Base-by-base conservation (phyloP, 176 grass and related monocot species). In the Oropetium thomaeum region DNA sequence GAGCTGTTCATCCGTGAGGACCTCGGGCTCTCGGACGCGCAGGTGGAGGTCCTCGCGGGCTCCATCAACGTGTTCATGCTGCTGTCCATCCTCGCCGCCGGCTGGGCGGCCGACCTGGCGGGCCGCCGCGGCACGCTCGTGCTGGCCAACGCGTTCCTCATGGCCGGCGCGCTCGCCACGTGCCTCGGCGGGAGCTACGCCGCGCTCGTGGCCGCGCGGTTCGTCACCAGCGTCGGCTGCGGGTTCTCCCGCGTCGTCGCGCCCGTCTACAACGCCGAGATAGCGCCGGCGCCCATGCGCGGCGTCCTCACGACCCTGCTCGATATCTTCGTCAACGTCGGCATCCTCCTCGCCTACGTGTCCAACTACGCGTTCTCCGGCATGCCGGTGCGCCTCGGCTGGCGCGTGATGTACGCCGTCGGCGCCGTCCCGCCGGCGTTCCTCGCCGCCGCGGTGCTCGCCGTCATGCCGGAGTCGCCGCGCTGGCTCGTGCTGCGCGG, bases 401-500 rank as follows among this genome's bases (percentile, higher is more conserved):
- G 86, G 86, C 75, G 86, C 3, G 11, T 58, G 43, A 88, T 88
- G 86, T 88, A 63, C 49, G 81, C 4, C 22, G 35, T 58, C 7
- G 86, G 86, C 58, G 66, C 17, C 0, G 3, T 80, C 0, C 86
- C 86, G 0, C 69, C 87, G 0, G 25, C 78, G 15, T 10, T 85
- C 39, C 77, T 89, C 14, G 82, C 67, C 57, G 54, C 49, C 4
- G 82, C 8, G 71, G 48, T 79, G 26, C 53, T 85, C 38, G 17
- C 63, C 38, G 17, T 57, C 16, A 86, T 92, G 90, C 90, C 90
- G 42, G 90, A 93, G 63, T 93, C 90, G 2, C 90, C 90, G 1
- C 81, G 87, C 17, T 93, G 90, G 84, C 90, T 93, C 0, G 87
- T 73, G 25, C 79, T 93, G 87, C 78, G 83, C 32, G 87, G 87